These are phyloP conservation scores for Thelonectria discophora DNA, from an alignment of 2,329 filamentous ascomycete genomes.

Conservation along the genomic window DNA sequence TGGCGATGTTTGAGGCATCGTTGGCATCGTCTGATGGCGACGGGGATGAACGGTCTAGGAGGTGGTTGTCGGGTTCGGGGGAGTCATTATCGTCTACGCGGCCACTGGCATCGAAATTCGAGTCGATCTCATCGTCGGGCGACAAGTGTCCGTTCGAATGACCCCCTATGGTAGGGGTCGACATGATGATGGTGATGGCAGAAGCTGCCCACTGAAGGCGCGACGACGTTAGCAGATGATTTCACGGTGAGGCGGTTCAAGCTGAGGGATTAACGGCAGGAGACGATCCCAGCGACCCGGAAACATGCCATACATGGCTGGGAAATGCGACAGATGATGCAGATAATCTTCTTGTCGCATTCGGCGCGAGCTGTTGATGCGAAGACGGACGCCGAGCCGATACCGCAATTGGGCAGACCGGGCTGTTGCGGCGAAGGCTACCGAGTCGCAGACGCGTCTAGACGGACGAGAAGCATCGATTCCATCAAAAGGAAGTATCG, in stretches of 20 bases:
- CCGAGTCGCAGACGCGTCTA: constrained; percentile 42
- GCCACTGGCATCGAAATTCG: constrained; percentile 49
- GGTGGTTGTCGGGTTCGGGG: constrained; percentile 73
- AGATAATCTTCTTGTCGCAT: constrained; percentile 56
- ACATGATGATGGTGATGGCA: constrained; percentile 70
- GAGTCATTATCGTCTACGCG: constrained; percentile 71
- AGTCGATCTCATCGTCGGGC: constrained; percentile 58
- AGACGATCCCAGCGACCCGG: constrained; percentile 43
- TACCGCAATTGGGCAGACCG: constrained; percentile 54
- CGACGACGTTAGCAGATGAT: constrained; percentile 48
- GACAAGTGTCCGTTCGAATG: constrained; percentile 73
- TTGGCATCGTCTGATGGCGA: constrained; percentile 55
- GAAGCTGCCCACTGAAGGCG: constrained; percentile 60
- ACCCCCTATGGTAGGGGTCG: constrained; percentile 68
- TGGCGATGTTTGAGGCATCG: constrained; percentile 51
- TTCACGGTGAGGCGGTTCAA: constrained; percentile 25
- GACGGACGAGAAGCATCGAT: constrained; percentile 46
- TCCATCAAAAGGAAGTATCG: constrained; percentile 47
- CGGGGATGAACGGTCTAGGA: constrained; percentile 57
- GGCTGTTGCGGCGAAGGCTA: constrained; percentile 33
- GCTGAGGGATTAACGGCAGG: constrained; percentile 34
- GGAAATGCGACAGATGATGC: constrained; percentile 38
- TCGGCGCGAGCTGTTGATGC: constrained; percentile 53
- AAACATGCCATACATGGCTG: constrained; percentile 33
- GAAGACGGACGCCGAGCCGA: constrained; percentile 58